phyloP scores from a whole-genome alignment of 192 early-diverging fungal species.

The Fimicolochytrium jonesii region DNA sequence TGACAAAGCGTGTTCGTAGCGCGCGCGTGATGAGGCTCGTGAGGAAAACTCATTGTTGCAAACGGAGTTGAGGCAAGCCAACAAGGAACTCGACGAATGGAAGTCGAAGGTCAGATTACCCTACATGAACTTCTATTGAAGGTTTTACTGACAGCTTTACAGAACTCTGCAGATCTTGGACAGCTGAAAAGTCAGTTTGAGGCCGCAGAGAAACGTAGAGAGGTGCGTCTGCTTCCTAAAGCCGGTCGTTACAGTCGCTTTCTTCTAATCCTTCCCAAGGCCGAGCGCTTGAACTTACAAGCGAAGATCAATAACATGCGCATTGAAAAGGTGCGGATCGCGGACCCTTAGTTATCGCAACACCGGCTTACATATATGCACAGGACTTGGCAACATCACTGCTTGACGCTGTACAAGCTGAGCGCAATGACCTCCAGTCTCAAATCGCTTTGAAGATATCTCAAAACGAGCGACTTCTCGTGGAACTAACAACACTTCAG shows the following conservation, averaged over 20 bases:
- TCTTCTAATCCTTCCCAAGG: too few relatives aligned
- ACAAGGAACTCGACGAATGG: neutral
- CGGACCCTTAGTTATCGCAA: too few relatives aligned
- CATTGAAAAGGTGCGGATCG: slow-evolving; percentile 6
- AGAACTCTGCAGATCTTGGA: neutral
- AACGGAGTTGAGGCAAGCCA: neutral
- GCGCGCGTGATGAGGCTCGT: neutral
- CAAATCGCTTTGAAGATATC: slow-evolving; percentile 2
- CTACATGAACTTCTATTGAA: neutral
- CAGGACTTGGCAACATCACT: slow-evolving; percentile 3
- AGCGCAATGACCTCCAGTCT: neutral
- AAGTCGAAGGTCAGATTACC: too few relatives aligned
- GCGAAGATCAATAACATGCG: slow-evolving; percentile 14
- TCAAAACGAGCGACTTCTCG: slow-evolving; percentile 13
- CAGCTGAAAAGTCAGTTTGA: slow-evolving; percentile 22
- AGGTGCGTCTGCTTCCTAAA: neutral
- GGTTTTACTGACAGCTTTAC: neutral
- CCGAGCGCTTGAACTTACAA: slow-evolving; percentile 9
- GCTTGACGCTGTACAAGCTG: neutral
- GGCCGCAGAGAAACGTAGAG: slow-evolving; percentile 6
- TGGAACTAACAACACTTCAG: neutral
- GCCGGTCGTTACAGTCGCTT: neutral
- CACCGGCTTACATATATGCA: too few relatives aligned
- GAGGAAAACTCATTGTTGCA: neutral
- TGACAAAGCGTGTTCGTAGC: neutral